These are phyloP conservation scores for Malus domestica DNA, from an alignment of 306 rosid species.

Conservation along the genomic window DNA sequence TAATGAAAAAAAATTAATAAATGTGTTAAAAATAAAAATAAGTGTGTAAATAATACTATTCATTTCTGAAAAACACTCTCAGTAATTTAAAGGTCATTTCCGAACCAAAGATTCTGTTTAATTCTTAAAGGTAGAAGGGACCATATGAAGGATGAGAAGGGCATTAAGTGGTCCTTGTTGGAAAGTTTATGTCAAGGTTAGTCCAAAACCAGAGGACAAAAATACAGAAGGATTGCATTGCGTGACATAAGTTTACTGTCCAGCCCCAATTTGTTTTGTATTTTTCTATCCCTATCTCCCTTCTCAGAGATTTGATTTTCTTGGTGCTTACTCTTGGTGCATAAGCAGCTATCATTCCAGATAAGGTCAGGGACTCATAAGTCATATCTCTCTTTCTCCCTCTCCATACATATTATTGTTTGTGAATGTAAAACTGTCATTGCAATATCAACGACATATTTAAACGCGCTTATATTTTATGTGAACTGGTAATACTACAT, in stretches of 20 bases:
- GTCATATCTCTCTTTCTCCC: background rate
- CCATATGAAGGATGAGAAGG: background rate
- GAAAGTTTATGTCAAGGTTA: background rate
- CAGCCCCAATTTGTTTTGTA: slow-evolving; percentile 12
- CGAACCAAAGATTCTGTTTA: no score
- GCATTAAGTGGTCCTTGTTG: slow-evolving; percentile 41
- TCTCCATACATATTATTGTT: background rate
- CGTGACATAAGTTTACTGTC: background rate
- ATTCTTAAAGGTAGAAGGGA: no score
- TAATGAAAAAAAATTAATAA: no score
- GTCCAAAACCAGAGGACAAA: slow-evolving; percentile 30
- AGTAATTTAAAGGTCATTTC: no score
- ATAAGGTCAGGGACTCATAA: slow-evolving; percentile 20
- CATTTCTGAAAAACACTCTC: rapidly evolving
- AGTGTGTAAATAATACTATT: no score
- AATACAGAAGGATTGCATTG: background rate
- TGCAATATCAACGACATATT: no score
- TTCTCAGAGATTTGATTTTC: slow-evolving; percentile 17
- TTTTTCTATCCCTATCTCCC: slow-evolving; percentile 5
- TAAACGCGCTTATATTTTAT: no score
- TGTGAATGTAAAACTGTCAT: background rate
- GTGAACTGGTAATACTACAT: background rate
- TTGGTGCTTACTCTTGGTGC: background rate
- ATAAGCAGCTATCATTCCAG: slow-evolving; percentile 21
- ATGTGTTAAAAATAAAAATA: no score